Percentiles rank a stretch among this genome's conserved stretches.
Evolutionary conservation across 2,329 filamentous ascomycete genomes (phyloP).

Genomic region (Trichoderma atroviride): DNA sequence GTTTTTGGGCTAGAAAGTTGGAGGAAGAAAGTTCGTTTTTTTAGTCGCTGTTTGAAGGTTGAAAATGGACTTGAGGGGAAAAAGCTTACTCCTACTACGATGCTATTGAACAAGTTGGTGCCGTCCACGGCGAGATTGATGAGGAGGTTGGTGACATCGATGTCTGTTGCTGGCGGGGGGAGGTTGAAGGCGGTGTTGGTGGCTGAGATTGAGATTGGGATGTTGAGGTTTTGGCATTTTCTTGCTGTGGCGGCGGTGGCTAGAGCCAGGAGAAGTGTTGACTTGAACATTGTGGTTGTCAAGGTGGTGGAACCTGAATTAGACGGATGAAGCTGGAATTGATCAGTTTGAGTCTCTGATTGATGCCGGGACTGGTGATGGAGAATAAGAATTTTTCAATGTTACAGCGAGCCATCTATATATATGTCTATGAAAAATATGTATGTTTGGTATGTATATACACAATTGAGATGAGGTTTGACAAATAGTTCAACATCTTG

Average conservation of each 20-base stretch:
- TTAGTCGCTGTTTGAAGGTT: not conserved
- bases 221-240: constrained; percentile 52
- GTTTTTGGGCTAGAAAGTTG: constrained; percentile 46
- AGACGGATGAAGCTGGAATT: constrained; percentile 12
- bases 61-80: too few species aligned
- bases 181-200: constrained; percentile 58
- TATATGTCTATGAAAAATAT: not conserved
- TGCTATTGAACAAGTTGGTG: constrained; percentile 50
- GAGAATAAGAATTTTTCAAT: not conserved
- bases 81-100: constrained; percentile 48
- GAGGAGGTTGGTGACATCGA: constrained; percentile 60
- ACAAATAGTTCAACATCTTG: not conserved
- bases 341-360: not conserved
- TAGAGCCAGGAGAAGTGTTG: constrained; percentile 28
- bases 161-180: constrained; percentile 51
- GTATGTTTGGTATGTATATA: not conserved
- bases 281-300: constrained; percentile 38
- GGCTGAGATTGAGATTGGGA: constrained; percentile 58
- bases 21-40: not conserved
- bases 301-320: constrained; percentile 50
- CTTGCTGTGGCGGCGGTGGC: constrained; percentile 38
- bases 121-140: constrained; percentile 53
- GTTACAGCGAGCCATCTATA: not conserved
- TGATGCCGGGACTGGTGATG: not conserved
- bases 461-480: not conserved